Conservation (phyloP, 352 stramenopile genomes). For the Phytophthora fragariaefolia region DNA sequence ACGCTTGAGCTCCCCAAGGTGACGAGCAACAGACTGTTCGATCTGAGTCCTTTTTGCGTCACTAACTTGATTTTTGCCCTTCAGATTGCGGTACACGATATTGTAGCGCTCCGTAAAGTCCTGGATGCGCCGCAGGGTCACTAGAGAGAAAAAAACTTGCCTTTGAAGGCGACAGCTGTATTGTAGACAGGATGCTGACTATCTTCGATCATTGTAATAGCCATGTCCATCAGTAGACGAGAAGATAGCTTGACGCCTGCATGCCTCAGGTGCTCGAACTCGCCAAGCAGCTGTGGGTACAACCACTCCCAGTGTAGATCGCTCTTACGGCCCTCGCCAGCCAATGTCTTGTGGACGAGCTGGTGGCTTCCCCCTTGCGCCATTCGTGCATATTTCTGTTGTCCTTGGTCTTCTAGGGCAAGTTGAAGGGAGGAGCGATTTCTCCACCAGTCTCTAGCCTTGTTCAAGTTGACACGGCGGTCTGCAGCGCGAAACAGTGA, state of each 20-base stretch:
- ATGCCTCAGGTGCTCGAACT: neutral
- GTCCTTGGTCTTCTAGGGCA: neutral
- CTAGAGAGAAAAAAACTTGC: neutral
- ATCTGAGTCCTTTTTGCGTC: constrained; percentile 7
- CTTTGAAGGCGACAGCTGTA: neutral
- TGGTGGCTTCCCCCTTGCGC: neutral
- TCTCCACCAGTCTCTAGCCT: neutral
- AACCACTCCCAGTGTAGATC: neutral
- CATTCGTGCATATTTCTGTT: neutral
- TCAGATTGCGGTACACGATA: constrained; percentile 11
- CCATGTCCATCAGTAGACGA: neutral
- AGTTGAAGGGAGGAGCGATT: neutral
- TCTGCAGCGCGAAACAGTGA: neutral
- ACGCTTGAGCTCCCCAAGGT: constrained; percentile 5
- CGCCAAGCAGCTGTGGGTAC: neutral
- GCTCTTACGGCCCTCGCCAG: neutral
- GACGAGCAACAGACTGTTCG: constrained; percentile 4
- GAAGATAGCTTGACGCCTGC: neutral
- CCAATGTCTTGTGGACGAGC: neutral
- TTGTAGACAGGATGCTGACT: neutral
- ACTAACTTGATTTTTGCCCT: constrained; percentile 21
- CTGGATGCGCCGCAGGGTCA: neutral
- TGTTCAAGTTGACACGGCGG: neutral
- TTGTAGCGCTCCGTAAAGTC: constrained; percentile 16
- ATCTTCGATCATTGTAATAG: constrained; percentile 6